Conservation (phyloP, 2,329 filamentous ascomycete genomes). For the Plenodomus tracheiphilus region DNA sequence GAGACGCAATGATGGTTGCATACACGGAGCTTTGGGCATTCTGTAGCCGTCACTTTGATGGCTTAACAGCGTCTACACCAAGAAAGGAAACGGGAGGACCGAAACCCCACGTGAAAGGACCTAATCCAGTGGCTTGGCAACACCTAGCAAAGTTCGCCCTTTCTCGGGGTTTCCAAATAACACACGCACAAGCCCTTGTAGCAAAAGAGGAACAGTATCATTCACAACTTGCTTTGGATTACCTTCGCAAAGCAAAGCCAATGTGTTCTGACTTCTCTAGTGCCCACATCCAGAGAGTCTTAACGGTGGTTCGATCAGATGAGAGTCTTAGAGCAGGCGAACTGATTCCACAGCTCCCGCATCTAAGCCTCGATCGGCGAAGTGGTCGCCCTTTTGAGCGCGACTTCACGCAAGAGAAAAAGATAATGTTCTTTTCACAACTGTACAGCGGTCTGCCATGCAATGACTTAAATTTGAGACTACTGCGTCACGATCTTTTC, state of each 20-base stretch:
- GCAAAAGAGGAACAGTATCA: conserved; percentile 5
- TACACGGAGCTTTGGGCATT: conserved; percentile 16
- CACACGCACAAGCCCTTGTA: conserved; percentile 5
- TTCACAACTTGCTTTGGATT: conserved; percentile 12
- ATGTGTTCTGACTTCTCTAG: conserved; percentile 5
- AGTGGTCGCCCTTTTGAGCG: conserved; percentile 10
- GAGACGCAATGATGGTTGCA: conserved; percentile 7
- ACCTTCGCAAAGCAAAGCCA: conserved; percentile 14
- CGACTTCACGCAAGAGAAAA: conserved; percentile 10
- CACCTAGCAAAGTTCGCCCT: conserved; percentile 8
- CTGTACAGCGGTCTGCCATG: conserved; percentile 5
- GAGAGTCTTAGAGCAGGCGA: not conserved
- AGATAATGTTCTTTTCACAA: conserved; percentile 8
- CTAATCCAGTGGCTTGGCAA: conserved; percentile 14
- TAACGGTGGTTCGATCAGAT: conserved; percentile 3
- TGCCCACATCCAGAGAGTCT: conserved; percentile 6
- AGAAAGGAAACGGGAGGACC: conserved; percentile 10
- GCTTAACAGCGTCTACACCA: conserved; percentile 8
- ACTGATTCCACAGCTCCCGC: not conserved
- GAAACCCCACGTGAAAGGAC: conserved; percentile 11
- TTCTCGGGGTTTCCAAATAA: conserved; percentile 6
- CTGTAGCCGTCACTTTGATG: conserved; percentile 13
- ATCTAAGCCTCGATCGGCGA: conserved; percentile 2
- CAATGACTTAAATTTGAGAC: conserved; percentile 3
- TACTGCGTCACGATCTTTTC: conserved; percentile 10